phyloP scores from a whole-genome alignment of 2,329 filamentous ascomycete species.

The Hypoxylon sp. region DNA sequence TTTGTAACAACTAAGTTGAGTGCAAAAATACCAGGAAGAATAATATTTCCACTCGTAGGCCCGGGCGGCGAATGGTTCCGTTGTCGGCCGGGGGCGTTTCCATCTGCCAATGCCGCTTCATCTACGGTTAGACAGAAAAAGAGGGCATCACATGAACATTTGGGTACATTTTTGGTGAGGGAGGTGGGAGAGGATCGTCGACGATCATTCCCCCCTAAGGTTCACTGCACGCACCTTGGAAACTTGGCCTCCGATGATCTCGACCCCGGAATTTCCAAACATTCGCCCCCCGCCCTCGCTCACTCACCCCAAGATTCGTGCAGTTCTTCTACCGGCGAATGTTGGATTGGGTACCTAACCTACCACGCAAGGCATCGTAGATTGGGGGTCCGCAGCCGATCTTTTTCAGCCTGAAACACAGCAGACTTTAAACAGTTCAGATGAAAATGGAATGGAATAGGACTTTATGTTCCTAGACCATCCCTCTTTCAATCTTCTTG shows the following conservation, averaged over 20 bases:
- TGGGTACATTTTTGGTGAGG: constrained; percentile 21
- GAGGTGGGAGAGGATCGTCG: constrained; percentile 31
- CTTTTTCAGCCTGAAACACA: constrained; percentile 41
- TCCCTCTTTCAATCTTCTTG: not conserved
- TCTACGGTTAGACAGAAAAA: constrained; percentile 24
- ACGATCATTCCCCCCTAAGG: constrained; percentile 32
- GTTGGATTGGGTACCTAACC: constrained; percentile 32
- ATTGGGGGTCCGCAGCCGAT: constrained; percentile 35
- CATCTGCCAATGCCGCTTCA: constrained; percentile 7
- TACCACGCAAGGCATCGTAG: constrained; percentile 37
- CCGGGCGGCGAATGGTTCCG: constrained; percentile 26
- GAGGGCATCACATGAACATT: constrained; percentile 32
- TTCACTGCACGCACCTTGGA: constrained; percentile 17
- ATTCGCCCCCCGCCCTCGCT: constrained; percentile 28
- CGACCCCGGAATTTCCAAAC: constrained; percentile 39
- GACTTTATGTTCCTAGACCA: constrained; percentile 17
- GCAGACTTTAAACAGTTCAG: constrained; percentile 32
- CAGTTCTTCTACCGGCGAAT: constrained; percentile 1
- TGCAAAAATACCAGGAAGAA: not conserved
- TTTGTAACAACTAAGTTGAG: not conserved
- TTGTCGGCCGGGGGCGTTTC: constrained; percentile 23
- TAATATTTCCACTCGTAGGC: constrained; percentile 11
- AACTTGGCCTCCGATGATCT: constrained; percentile 34
- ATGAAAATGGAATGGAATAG: constrained; percentile 24
- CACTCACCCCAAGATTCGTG: constrained; percentile 27